phyloP scores from a whole-genome alignment of 345 rosid species.

The Salix arbutifolia region DNA sequence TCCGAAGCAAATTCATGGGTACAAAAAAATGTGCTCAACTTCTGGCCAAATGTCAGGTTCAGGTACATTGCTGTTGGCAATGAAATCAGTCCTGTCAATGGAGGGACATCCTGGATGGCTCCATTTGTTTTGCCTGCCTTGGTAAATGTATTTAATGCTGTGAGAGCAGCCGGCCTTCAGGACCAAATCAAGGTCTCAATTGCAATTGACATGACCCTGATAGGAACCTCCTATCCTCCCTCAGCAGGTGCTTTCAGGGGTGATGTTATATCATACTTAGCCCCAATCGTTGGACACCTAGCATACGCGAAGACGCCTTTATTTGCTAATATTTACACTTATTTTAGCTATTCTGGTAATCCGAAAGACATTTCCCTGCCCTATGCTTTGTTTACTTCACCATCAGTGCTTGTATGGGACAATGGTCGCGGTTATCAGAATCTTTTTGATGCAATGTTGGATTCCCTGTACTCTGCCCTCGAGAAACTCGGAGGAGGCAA shows the following conservation, averaged over 20 bases:
- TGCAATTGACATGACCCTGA: conserved; percentile 35
- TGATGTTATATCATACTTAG: conserved; percentile 25
- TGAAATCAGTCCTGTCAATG: conserved; percentile 35
- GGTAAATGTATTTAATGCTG: conserved; percentile 28
- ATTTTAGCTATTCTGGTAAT: conserved; percentile 31
- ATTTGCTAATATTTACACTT: conserved; percentile 37
- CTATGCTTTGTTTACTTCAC: conserved; percentile 31
- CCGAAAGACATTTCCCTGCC: conserved; percentile 27
- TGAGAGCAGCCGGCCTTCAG: conserved; percentile 32
- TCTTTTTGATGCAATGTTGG: conserved; percentile 41
- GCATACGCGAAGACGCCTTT: conserved; percentile 14
- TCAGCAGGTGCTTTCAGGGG: conserved; percentile 33
- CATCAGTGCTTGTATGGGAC: conserved; percentile 27
- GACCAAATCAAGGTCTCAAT: conserved; percentile 38
- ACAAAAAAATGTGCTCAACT: conserved; percentile 26
- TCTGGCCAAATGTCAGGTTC: conserved; percentile 31
- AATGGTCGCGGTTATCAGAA: conserved; percentile 22
- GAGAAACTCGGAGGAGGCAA: conserved; percentile 28
- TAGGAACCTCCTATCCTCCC: conserved; percentile 39
- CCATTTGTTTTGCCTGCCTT: conserved; percentile 33
- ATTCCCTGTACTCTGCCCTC: conserved; percentile 29
- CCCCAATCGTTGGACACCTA: conserved; percentile 30
- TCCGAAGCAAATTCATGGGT: conserved; percentile 36
- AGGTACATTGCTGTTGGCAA: conserved; percentile 47
- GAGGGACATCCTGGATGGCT: conserved; percentile 20